Conservation (phyloP, 176 grass and related monocot genomes). For the Eleusine indica region DNA sequence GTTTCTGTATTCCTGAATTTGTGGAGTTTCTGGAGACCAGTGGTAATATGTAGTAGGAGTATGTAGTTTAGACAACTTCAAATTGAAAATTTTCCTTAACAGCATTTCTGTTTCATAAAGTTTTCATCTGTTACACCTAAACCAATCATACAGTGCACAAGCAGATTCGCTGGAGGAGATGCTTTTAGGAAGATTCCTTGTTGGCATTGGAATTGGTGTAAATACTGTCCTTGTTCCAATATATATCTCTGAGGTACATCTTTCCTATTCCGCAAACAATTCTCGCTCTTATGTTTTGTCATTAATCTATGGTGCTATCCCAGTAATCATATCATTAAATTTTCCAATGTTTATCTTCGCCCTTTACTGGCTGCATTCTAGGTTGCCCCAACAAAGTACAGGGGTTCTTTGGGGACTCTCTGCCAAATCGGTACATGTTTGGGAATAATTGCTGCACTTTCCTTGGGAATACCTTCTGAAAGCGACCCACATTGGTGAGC, state of each 20-base stretch:
- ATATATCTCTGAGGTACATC: constrained; percentile 89
- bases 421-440: constrained; percentile 98
- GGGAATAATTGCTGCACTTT: constrained; percentile 91
- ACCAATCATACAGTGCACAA: constrained; percentile 61
- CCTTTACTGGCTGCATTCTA: constrained; percentile 45
- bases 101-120: constrained; percentile 23
- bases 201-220: constrained; percentile 88
- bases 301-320: constrained; percentile 7
- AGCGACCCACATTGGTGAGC: constrained; percentile 95
- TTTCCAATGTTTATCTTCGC: constrained; percentile 3
- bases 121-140: constrained; percentile 28
- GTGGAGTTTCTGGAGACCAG: constrained; percentile 8
- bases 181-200: constrained; percentile 96
- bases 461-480: constrained; percentile 95
- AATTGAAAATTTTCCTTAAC: constrained; percentile 17
- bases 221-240: constrained; percentile 95
- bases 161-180: constrained; percentile 87
- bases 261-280: constrained; percentile 23
- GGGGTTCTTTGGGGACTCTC: constrained; percentile 77
- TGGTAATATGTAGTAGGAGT: constrained; percentile 25
- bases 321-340: neutral
- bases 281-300: neutral
- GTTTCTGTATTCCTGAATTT: constrained; percentile 22
- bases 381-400: constrained; percentile 94
- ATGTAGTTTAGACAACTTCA: neutral